A percentile compares a stretch with the other conserved stretches of the same genome.
phyloP scores from a whole-genome alignment of 2,329 filamentous ascomycete species.

The Scedosporium boydii region DNA sequence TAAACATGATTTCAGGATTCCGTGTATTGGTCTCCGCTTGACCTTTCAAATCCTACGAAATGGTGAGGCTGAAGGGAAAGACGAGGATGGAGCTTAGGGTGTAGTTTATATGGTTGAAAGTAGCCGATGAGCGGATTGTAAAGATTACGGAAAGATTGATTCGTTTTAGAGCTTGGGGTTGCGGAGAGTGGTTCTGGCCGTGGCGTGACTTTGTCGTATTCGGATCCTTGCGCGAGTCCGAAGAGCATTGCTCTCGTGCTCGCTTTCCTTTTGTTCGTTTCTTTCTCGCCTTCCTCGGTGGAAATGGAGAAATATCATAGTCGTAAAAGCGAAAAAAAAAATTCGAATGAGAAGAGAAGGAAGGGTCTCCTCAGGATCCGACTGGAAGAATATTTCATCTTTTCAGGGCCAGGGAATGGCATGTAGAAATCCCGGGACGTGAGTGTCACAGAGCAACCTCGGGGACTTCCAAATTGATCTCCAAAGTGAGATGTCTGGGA shows the following conservation, averaged over 20 bases:
- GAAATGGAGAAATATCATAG: too few species aligned
- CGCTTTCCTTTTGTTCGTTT: not conserved
- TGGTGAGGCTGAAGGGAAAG: not conserved
- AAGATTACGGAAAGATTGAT: not conserved
- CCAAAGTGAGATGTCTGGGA: too few species aligned
- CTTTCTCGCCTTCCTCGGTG: too few species aligned
- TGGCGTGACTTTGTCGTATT: not conserved
- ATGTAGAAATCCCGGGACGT: too few species aligned
- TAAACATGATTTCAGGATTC: not conserved
- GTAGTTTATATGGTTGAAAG: not conserved
- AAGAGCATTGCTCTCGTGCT: not conserved
- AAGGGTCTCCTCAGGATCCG: too few species aligned
- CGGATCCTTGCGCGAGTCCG: not conserved
- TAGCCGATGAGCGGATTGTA: not conserved
- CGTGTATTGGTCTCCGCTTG: not conserved
- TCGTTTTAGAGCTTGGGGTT: too few species aligned
- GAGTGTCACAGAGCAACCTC: too few species aligned
- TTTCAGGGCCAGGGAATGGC: too few species aligned
- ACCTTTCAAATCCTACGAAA: not conserved
- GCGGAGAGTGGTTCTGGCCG: not conserved
- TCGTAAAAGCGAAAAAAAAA: too few species aligned
- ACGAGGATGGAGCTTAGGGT: not conserved
- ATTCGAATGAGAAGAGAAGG: too few species aligned
- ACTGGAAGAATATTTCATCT: too few species aligned
- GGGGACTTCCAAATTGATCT: too few species aligned